Percentiles rank a stretch among this genome's conserved stretches.
phyloP scores from a whole-genome alignment of 2,329 filamentous ascomycete genomes.

The Shiraia sp. region DNA sequence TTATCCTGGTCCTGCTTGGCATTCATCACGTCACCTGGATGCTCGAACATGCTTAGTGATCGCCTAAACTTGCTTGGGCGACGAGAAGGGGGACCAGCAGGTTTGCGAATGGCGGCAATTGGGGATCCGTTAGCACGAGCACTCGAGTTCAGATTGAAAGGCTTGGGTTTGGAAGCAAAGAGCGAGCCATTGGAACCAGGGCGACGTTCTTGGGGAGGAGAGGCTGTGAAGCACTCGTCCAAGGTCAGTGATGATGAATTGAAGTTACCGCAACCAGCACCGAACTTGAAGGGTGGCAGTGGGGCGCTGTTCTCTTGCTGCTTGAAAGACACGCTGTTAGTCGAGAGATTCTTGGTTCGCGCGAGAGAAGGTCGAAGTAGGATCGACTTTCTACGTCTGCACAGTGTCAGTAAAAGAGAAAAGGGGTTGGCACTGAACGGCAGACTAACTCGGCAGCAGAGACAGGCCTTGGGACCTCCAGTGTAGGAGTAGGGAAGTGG shows the following conservation, averaged over 20 bases:
- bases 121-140: constrained; percentile 75
- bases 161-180: constrained; percentile 65
- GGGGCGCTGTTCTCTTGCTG: constrained; percentile 66
- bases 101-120: constrained; percentile 68
- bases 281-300: constrained; percentile 76
- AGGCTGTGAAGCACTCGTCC: constrained; percentile 79
- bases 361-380: constrained; percentile 75
- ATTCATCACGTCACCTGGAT: constrained; percentile 84
- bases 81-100: constrained; percentile 65
- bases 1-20: constrained; percentile 65
- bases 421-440: neutral
- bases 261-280: constrained; percentile 57
- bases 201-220: constrained; percentile 72
- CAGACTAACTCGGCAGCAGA: constrained; percentile 44
- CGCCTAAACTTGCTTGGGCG: constrained; percentile 78
- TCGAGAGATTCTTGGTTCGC: constrained; percentile 74
- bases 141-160: constrained; percentile 64
- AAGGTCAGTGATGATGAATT: constrained; percentile 68
- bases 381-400: constrained; percentile 44
- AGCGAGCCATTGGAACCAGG: constrained; percentile 57
- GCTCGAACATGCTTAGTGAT: constrained; percentile 97
- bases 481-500: constrained; percentile 25
- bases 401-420: constrained; percentile 20
- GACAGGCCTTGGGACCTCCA: constrained; percentile 40
- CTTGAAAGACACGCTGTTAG: constrained; percentile 65